phyloP scores from a whole-genome alignment of 371 early-diverging fungal species.

The Mortierella polycephala region DNA sequence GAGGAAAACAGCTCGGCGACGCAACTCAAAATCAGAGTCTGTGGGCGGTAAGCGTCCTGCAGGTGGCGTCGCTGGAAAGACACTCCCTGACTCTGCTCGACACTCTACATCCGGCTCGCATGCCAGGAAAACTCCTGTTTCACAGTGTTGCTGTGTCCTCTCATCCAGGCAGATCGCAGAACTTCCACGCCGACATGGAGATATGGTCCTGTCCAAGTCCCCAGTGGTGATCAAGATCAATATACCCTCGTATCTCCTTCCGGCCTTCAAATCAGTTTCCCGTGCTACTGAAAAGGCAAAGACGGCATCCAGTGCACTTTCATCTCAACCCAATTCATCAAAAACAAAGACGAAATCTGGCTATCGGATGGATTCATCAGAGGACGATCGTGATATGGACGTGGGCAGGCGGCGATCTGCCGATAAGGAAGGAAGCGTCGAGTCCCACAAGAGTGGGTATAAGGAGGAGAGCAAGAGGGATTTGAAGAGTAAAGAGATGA shows the following conservation, averaged over 20 bases:
- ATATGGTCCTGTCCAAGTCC: conserved; percentile 22
- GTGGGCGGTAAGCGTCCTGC: conserved; percentile 34
- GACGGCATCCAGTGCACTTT: background rate
- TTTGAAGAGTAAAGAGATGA: conserved; percentile 2
- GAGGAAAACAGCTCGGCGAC: conserved; percentile 29
- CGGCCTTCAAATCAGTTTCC: conserved; percentile 16
- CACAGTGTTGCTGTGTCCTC: conserved; percentile 24
- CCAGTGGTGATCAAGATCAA: conserved; percentile 44
- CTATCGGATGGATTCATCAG: conserved; percentile 13
- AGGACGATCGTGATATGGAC: conserved; percentile 29
- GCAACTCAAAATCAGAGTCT: conserved; percentile 21
- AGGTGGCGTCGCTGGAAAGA: conserved; percentile 23
- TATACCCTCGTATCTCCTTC: conserved; percentile 38
- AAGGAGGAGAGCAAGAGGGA: background rate
- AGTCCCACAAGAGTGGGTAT: background rate
- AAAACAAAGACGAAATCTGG: conserved; percentile 13
- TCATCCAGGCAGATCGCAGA: conserved; percentile 27
- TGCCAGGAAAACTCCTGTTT: conserved; percentile 31
- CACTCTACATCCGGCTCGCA: conserved; percentile 12
- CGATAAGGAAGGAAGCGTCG: background rate
- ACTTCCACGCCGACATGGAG: conserved; percentile 14
- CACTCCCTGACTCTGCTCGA: conserved; percentile 18
- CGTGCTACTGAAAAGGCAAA: conserved; percentile 13
- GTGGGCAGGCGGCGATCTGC: conserved; percentile 10
- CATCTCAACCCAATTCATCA: background rate